Evolutionary conservation across 257 asterid genomes (phyloP), one percentile per base, ranked within the genome.

Genomic region (Jaltomata sinuosa): DNA sequence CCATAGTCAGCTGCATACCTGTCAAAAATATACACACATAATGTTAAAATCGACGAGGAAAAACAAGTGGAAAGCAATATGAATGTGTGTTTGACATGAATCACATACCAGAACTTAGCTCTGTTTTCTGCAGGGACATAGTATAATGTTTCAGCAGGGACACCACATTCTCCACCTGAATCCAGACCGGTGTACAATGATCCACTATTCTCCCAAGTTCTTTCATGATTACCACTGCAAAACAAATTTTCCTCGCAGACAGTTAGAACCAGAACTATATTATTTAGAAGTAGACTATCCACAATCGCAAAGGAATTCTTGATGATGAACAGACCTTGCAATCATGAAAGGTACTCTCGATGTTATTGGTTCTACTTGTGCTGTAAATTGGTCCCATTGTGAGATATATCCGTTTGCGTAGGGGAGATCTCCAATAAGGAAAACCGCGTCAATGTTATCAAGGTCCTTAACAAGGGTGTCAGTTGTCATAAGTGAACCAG

Each of bases 351-450:
- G 93, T 78, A 90, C 92, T 11, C 88, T 85, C 15, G 99, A 96
- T 49, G 98, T 91, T 82, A 96, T 92, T 79, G 97, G 97, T 62
- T 91, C 98, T 67, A 93, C 92, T 86, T 94, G 98, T 10, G 97
- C 91, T 0, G 98, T 96, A 86, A 96, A 96, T 72, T 96, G 98
- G 83, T 96, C 99, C 99, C 99, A 96, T 65, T 91, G 94, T 54
- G 96, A 92, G 86, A 92, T 85, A 79, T 92, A 92, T 78, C 96
- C 96, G 52, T 92, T 92, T 15, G 94, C 90, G 67, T 92, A 92
- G 2, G 91, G 18, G 79, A 92, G 68, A 85, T 92, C 96, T 85
- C 94, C 94, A 14, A 91, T 91, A 67, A 91, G 96, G 86, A 92
- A 90, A 80, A 92, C 93, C 54, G 91, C 85, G 84, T 92, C 94